Evolutionary conservation across 2,329 filamentous ascomycete genomes (phyloP).

Genomic region (Sphaceloma murrayae): DNA sequence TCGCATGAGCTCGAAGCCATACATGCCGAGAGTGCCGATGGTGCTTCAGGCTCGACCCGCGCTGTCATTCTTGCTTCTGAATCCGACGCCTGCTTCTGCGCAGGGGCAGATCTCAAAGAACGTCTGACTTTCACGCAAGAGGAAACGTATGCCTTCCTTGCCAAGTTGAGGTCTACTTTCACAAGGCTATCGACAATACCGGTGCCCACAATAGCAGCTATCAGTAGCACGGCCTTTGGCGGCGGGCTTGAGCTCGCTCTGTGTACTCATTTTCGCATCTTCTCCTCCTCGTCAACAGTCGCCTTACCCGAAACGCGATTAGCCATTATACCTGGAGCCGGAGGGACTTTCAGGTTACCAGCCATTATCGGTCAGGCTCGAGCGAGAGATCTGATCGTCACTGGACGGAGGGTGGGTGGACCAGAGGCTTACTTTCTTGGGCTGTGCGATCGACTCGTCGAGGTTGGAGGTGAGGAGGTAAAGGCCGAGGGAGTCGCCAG

Average conservation of each 20-base stretch:
- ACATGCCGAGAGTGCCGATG: slow-evolving; percentile 41
- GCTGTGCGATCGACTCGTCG: slow-evolving; percentile 79
- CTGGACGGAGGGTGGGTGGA: slow-evolving; percentile 72
- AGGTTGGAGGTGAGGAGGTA: slow-evolving; percentile 55
- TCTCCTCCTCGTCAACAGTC: slow-evolving; percentile 67
- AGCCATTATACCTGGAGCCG: slow-evolving; percentile 89
- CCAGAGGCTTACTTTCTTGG: slow-evolving; percentile 87
- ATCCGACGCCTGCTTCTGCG: slow-evolving; percentile 81
- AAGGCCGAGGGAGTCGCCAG: slow-evolving; percentile 47
- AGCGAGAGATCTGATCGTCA: slow-evolving; percentile 84
- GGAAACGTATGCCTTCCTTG: slow-evolving; percentile 75
- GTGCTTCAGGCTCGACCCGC: slow-evolving; percentile 53
- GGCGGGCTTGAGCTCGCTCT: slow-evolving; percentile 91
- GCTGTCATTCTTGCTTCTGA: slow-evolving; percentile 78
- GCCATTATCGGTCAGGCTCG: slow-evolving; percentile 67
- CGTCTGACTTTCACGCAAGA: slow-evolving; percentile 63
- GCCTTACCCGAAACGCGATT: slow-evolving; percentile 85
- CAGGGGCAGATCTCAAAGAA: slow-evolving; percentile 91
- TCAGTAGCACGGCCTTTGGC: slow-evolving; percentile 78
- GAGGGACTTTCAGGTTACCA: slow-evolving; percentile 81
- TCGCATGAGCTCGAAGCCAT: slow-evolving; percentile 63
- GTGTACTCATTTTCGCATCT: slow-evolving; percentile 78
- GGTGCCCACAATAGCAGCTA: slow-evolving; percentile 80
- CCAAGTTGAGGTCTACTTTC: slow-evolving; percentile 66
- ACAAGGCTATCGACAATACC: slow-evolving; percentile 62